Conservation (phyloP, 2,329 filamentous ascomycete genomes). For the Fusarium subglutinans region DNA sequence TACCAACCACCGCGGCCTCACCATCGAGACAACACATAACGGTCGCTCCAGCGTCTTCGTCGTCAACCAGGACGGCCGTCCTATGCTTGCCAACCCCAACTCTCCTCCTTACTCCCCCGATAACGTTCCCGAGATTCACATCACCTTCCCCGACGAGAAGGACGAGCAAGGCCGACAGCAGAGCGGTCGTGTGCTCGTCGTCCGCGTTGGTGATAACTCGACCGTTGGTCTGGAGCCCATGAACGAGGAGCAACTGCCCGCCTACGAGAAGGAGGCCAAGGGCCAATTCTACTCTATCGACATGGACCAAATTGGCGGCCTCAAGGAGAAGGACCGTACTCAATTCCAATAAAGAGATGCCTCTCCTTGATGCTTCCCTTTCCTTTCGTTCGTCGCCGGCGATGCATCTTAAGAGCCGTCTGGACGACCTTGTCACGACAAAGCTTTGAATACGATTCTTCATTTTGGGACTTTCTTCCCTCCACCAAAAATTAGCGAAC, state of each 20-base stretch:
- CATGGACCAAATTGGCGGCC: slow-evolving; percentile 90
- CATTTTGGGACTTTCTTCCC: slow-evolving; percentile 10
- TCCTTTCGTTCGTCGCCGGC: slow-evolving; percentile 37
- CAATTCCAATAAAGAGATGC: slow-evolving; percentile 48
- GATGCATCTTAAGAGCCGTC: slow-evolving; percentile 40
- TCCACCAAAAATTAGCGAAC: slow-evolving; percentile 31
- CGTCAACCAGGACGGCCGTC: slow-evolving; percentile 79
- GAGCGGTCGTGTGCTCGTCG: slow-evolving; percentile 89
- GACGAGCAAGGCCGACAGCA: slow-evolving; percentile 83
- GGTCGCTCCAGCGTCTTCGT: slow-evolving; percentile 77
- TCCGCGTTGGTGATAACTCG: slow-evolving; percentile 87
- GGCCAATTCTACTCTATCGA: slow-evolving; percentile 92
- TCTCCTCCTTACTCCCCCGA: slow-evolving; percentile 82
- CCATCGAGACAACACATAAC: slow-evolving; percentile 64
- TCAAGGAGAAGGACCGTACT: slow-evolving; percentile 83
- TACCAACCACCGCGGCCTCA: slow-evolving; percentile 64
- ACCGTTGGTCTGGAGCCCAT: slow-evolving; percentile 89
- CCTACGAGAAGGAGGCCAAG: slow-evolving; percentile 84
- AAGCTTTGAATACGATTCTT: slow-evolving; percentile 33
- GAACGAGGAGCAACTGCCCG: slow-evolving; percentile 81
- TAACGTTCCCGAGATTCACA: slow-evolving; percentile 92
- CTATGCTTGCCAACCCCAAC: slow-evolving; percentile 78
- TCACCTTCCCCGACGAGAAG: slow-evolving; percentile 96
- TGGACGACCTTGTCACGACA: slow-evolving; percentile 41
- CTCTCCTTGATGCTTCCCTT: slow-evolving; percentile 20